phyloP scores from a whole-genome alignment of 2,329 filamentous ascomycete genomes.

The Diplodia mutila region DNA sequence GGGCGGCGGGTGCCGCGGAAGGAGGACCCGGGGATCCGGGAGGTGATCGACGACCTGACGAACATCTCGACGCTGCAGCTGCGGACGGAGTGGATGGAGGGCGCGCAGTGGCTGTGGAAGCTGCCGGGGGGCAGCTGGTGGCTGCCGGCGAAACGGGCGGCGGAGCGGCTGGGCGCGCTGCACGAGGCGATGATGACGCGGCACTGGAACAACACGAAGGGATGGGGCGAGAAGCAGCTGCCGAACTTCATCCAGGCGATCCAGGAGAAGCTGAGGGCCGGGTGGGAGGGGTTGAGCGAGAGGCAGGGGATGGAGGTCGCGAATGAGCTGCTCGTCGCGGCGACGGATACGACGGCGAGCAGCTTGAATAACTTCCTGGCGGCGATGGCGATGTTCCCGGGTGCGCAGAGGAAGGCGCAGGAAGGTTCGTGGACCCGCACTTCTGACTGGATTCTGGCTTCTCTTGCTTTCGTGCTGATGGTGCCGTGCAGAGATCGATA shows the following conservation, averaged over 20 bases:
- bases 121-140: constrained; percentile 36
- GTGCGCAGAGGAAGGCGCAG: constrained; percentile 37
- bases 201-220: constrained; percentile 30
- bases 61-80: neutral
- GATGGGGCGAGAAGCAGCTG: neutral
- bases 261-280: constrained; percentile 1
- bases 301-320: neutral
- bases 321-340: neutral
- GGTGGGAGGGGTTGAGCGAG: neutral
- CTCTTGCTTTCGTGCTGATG: neutral
- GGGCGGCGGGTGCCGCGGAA: neutral
- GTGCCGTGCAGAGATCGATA: constrained; percentile 26
- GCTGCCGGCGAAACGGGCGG: constrained; percentile 46
- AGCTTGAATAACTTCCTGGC: constrained; percentile 42
- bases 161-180: constrained; percentile 33
- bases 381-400: constrained; percentile 35
- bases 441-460: neutral
- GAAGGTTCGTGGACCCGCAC: constrained; percentile 24
- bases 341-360: constrained; percentile 27
- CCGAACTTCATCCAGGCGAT: constrained; percentile 12
- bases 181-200: constrained; percentile 43
- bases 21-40: neutral
- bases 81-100: constrained; percentile 40
- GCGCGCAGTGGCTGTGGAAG: constrained; percentile 49
- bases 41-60: neutral